Evolutionary conservation across 352 stramenopile genomes (phyloP), one percentile per base, ranked within the genome.

Genomic region (Phytophthora cryptogea): DNA sequence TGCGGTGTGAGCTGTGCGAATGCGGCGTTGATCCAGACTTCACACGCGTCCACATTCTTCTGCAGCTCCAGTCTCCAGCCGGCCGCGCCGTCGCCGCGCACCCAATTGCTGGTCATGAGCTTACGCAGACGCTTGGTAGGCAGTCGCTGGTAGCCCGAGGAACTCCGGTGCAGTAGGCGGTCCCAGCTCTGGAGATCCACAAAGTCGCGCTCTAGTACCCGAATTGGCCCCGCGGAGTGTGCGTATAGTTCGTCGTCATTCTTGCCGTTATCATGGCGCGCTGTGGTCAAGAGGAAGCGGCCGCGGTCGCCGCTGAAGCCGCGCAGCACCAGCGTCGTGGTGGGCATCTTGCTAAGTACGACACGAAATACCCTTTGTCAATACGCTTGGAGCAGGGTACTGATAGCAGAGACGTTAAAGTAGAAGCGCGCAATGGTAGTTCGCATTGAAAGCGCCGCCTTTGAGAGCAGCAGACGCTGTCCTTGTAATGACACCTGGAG

Each of bases 31-130:
- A 91, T 20, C 84, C 84, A 93, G 39, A 64, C 41, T 17, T 91
- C 76, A 35, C 76, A 88, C 36, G 59, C 54, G 1, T 27, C 42
- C 35, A 88, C 72, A 51, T 74, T 89, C 69, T 91, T 93, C 61
- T 80, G 59, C 9, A 91, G 49, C 63, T 90, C 80, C 2, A 75
- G 4, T 8, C 75, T 72, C 80, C 82, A 89, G 8, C 84, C 82
- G 5, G 63, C 17, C 8, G 66, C 27, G 2, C 33, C 2, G 54
- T 90, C 72, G 27, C 67, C 67, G 26, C 68, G 68, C 7, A 74
- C 50, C 84, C 84, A 93, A 51, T 70, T 81, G 28, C 23, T 35
- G 32, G 55, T 59, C 68, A 75, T 81, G 8, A 91, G 74, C 26
- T 78, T 86, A 42, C 80, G 80, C 36, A 89, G 47, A 8, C 82